phyloP scores from a whole-genome alignment of 1,284 basidiomycete species.

The Boletus subluridellus region DNA sequence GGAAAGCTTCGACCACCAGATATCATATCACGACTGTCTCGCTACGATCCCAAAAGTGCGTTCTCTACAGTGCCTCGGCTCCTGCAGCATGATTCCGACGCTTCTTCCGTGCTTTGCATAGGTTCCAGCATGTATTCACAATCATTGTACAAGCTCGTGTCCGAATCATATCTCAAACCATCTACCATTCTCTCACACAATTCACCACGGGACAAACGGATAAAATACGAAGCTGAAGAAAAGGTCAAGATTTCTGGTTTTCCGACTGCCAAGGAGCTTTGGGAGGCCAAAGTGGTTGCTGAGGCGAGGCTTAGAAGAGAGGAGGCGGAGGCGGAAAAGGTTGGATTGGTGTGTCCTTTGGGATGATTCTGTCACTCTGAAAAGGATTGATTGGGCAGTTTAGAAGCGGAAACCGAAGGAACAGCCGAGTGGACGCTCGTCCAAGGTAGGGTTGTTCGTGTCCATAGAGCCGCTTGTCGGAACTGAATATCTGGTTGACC shows the following conservation, averaged over 20 bases:
- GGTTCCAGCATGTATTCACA: conserved; percentile 53
- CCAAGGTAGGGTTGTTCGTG: conserved; percentile 44
- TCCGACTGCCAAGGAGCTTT: conserved; percentile 71
- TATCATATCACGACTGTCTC: conserved; percentile 55
- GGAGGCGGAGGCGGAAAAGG: conserved; percentile 66
- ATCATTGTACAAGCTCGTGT: conserved; percentile 63
- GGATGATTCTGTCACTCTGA: not conserved
- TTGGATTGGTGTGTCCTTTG: conserved; percentile 54
- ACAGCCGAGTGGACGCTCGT: conserved; percentile 42
- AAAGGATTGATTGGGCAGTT: conserved; percentile 10
- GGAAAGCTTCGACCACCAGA: conserved; percentile 82
- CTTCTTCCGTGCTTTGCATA: conserved; percentile 25
- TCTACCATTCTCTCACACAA: conserved; percentile 68
- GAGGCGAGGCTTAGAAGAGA: conserved; percentile 60
- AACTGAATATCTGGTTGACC: conserved; percentile 2
- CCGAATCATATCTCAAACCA: conserved; percentile 64
- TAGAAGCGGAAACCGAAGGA: conserved; percentile 64
- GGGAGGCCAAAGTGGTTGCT: conserved; percentile 64
- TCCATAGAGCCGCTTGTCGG: not conserved
- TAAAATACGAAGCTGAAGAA: conserved; percentile 72
- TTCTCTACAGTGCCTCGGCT: not conserved
- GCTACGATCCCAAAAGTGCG: conserved; percentile 59
- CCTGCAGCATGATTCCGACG: not conserved
- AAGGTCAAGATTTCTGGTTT: conserved; percentile 67
- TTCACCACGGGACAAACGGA: conserved; percentile 71